Conservation (phyloP, 1,284 basidiomycete species). For the Trametes pubescens region DNA sequence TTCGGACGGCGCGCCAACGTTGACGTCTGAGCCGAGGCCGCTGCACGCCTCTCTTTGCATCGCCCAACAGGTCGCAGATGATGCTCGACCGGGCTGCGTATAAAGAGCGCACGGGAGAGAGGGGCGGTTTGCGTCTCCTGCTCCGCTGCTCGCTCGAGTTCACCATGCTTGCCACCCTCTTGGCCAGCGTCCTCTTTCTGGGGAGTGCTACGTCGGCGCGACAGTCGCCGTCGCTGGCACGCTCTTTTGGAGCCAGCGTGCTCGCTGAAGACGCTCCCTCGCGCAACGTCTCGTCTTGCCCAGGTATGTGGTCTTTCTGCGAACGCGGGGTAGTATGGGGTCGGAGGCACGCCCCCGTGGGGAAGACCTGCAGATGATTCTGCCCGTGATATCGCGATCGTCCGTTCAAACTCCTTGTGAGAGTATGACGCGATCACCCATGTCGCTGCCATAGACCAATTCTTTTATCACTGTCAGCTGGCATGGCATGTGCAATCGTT, state of each 20-base stretch:
- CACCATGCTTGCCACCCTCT: conserved; percentile 26
- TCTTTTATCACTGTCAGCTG: neutral
- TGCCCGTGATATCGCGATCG: neutral
- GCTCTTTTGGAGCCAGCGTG: neutral
- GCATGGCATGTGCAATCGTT: neutral
- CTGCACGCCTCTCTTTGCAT: neutral
- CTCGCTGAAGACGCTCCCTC: conserved; percentile 14
- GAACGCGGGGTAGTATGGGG: neutral
- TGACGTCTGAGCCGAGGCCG: neutral
- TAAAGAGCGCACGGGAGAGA: conserved; percentile 5
- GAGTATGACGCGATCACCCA: too few species aligned
- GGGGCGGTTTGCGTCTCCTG: conserved; percentile 10
- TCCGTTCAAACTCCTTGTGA: too few species aligned
- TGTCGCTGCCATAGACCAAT: too few species aligned
- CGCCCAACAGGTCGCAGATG: neutral
- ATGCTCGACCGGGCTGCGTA: neutral
- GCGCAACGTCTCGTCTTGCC: conserved; percentile 32
- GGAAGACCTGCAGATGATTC: too few species aligned
- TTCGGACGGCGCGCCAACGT: conserved; percentile 9
- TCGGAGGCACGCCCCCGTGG: neutral
- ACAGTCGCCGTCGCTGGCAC: conserved; percentile 7
- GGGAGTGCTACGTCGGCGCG: conserved; percentile 10
- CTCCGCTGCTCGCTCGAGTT: conserved; percentile 19
- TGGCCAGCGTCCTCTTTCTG: conserved; percentile 21
- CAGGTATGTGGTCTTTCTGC: conserved; percentile 20